These are phyloP conservation scores for Edaphochlamys debaryana DNA, from an alignment of 139 green algal genomes.

Conservation along the genomic window DNA sequence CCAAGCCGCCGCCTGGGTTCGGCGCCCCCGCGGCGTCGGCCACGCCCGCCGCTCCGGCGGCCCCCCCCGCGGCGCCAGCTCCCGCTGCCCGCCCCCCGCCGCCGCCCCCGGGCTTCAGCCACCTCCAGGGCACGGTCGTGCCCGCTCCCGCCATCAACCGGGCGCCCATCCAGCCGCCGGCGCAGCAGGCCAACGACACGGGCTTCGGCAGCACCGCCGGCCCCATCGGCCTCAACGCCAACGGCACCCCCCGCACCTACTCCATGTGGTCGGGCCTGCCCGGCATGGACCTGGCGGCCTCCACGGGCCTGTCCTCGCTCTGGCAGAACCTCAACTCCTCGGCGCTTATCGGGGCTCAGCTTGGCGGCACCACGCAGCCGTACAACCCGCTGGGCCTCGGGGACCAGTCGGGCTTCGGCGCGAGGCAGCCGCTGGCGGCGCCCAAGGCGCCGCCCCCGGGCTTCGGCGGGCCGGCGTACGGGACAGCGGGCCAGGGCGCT, in stretches of 20 bases:
- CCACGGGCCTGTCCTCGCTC: conserved; percentile 23
- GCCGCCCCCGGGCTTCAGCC: conserved; percentile 28
- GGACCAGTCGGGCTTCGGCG: not conserved
- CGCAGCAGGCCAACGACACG: not conserved
- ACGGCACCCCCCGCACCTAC: conserved; percentile 43
- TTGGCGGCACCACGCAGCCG: conserved; percentile 10
- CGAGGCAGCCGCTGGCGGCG: not conserved
- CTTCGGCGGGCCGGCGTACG: conserved; percentile 14
- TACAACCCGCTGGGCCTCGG: conserved; percentile 33
- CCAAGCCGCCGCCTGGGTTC: conserved; percentile 24
- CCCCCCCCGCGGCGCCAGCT: not conserved
- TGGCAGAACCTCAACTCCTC: conserved; percentile 35
- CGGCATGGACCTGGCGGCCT: conserved; percentile 48
- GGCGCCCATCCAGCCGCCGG: conserved; percentile 7
- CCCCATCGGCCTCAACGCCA: conserved; percentile 22
- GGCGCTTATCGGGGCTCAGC: not conserved
- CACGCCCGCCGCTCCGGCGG: not conserved
- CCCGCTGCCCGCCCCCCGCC: not conserved
- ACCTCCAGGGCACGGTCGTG: conserved; percentile 9
- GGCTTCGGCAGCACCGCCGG: not conserved
- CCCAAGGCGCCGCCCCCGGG: conserved; percentile 34
- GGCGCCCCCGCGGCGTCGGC: not conserved
- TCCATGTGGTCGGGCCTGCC: conserved; percentile 60
- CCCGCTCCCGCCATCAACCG: not conserved
- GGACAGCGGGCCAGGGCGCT: not conserved